A percentile compares a stretch with the other conserved stretches of the same genome.
Evolutionary conservation across 139 green algal species (phyloP).

Genomic region (Chlorokybus atmophyticus): DNA sequence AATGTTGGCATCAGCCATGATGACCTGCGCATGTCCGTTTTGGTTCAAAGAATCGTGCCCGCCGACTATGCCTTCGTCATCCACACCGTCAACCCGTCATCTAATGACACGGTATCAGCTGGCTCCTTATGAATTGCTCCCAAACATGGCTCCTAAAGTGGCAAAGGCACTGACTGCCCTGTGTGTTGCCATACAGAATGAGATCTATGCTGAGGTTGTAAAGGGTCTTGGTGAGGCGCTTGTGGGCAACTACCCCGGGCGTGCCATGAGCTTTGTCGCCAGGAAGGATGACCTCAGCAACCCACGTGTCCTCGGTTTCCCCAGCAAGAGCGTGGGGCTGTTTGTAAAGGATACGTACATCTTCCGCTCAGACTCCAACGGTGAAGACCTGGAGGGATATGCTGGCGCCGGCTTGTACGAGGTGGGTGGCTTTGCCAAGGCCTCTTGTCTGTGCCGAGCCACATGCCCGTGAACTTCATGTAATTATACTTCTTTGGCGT

Average conservation of each 20-base stretch:
- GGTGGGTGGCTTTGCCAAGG: too few species aligned
- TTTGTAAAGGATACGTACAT: conserved; percentile 27
- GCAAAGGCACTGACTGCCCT: too few species aligned
- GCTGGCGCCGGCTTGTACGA: conserved; percentile 64
- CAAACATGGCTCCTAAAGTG: too few species aligned
- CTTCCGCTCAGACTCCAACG: conserved; percentile 73
- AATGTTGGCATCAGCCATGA: conserved; percentile 34
- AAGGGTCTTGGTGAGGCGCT: conserved; percentile 69
- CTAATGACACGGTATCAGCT: conserved; percentile 17
- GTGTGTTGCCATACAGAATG: too few species aligned
- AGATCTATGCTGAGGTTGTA: conserved; percentile 84
- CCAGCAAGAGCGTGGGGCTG: conserved; percentile 31
- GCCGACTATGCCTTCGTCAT: conserved; percentile 89
- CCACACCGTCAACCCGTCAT: conserved; percentile 81
- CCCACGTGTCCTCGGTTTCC: conserved; percentile 11
- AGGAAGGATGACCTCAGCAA: conserved; percentile 14
- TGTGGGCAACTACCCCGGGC: conserved; percentile 63
- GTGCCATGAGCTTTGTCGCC: conserved; percentile 40
- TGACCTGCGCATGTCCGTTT: conserved; percentile 83
- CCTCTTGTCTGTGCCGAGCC: too few species aligned
- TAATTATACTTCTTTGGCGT: too few species aligned
- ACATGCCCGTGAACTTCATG: too few species aligned
- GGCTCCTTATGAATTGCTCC: too few species aligned
- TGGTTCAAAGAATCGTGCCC: conserved; percentile 50
- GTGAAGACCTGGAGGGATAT: conserved; percentile 65